A percentile compares a stretch with the other conserved stretches of the same genome.
Conservation (phyloP, 1,284 basidiomycete genomes). For the Trametes sp. region DNA sequence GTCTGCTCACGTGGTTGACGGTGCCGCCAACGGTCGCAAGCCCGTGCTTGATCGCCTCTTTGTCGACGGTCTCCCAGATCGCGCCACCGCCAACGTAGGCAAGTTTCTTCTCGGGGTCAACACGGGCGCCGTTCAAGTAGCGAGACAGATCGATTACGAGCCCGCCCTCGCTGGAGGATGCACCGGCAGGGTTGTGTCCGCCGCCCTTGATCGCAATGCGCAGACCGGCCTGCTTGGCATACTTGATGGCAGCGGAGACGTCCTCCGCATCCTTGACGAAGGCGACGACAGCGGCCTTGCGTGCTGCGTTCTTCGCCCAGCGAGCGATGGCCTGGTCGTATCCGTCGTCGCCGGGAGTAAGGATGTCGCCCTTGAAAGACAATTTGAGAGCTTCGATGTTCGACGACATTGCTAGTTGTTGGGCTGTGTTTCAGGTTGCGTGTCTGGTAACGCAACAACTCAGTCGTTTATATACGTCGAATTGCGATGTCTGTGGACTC, state of each 20-base stretch:
- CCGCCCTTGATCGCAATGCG: conserved; percentile 47
- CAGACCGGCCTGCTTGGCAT: conserved; percentile 36
- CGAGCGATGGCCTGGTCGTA: conserved; percentile 40
- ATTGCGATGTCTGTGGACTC: not conserved
- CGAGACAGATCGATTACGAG: conserved; percentile 49
- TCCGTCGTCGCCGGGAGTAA: conserved; percentile 32
- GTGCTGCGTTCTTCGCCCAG: conserved; percentile 40
- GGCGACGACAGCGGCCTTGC: conserved; percentile 42
- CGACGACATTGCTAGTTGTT: conserved; percentile 21
- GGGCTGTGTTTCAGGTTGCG: not conserved
- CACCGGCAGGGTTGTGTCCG: conserved; percentile 47
- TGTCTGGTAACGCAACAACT: not conserved
- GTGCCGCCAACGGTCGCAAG: conserved; percentile 43
- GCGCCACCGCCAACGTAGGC: conserved; percentile 46
- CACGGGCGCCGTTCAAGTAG: conserved; percentile 40
- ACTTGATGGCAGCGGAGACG: conserved; percentile 43
- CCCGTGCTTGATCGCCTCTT: conserved; percentile 40
- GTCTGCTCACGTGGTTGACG: conserved; percentile 39
- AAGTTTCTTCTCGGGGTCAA: conserved; percentile 41
- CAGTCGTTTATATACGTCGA: not conserved
- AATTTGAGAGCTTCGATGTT: conserved; percentile 27
- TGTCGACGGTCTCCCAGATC: conserved; percentile 46
- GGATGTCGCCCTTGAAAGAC: conserved; percentile 38
- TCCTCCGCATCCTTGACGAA: conserved; percentile 43
- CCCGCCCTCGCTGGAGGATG: conserved; percentile 45